Conservation (phyloP, 805 yeast genomes). For the Candida easanensis region DNA sequence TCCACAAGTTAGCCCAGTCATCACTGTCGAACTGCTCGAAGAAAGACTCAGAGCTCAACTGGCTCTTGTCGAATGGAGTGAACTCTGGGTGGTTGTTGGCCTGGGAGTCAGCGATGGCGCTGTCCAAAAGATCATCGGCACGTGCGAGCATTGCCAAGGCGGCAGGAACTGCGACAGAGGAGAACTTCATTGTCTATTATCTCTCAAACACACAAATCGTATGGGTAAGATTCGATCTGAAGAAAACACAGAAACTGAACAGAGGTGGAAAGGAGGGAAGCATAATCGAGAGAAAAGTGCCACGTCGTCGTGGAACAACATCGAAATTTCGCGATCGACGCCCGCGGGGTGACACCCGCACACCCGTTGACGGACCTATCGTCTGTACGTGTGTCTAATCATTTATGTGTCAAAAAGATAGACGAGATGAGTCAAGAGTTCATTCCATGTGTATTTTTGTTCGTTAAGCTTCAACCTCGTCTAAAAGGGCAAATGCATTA, state of each 20-base stretch:
- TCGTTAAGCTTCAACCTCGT: slow-evolving; percentile 30
- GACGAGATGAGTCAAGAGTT: too few relatives aligned
- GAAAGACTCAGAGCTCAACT: slow-evolving; percentile 43
- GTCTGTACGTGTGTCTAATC: too few relatives aligned
- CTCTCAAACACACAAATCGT: too few relatives aligned
- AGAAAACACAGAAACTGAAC: too few relatives aligned
- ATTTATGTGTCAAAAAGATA: background rate
- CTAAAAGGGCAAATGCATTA: slow-evolving; percentile 31
- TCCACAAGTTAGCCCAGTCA: slow-evolving; percentile 47
- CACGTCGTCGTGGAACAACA: background rate
- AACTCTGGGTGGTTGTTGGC: slow-evolving; percentile 31
- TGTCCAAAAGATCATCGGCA: slow-evolving; percentile 11
- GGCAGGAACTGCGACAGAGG: slow-evolving; percentile 22
- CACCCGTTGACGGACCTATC: too few relatives aligned
- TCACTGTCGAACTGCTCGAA: slow-evolving; percentile 61
- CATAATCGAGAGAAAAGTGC: slow-evolving; percentile 1
- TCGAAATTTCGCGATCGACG: background rate
- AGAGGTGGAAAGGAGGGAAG: background rate
- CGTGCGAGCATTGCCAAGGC: slow-evolving; percentile 23
- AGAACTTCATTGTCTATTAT: slow-evolving; percentile 21
- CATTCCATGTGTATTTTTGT: background rate
- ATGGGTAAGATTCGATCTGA: too few relatives aligned
- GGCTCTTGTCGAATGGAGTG: slow-evolving; percentile 34
- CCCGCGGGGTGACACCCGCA: too few relatives aligned
- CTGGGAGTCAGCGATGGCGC: slow-evolving; percentile 2